Evolutionary conservation across 1,139 yeast genomes (phyloP), one percentile per base, ranked within the genome.

Genomic region (Nakaseomyces kungkrabaensis): DNA sequence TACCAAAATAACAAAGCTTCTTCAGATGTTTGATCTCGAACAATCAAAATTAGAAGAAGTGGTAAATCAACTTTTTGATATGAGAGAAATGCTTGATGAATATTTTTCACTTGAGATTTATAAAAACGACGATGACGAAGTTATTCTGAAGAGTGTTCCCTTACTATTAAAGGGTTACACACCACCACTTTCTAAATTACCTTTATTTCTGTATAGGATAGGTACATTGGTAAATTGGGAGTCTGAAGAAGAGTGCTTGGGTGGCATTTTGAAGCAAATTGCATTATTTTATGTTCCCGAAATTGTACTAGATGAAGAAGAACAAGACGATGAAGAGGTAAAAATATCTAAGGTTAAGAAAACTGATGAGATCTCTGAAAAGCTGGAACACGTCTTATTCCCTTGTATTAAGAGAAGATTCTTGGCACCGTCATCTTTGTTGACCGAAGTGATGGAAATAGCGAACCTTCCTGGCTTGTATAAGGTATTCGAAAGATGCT

Each of bases 381-480:
- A 55, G 0, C 58, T 90, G 49, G 92, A 85, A 56, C 72, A 78
- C 53, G 63, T 72, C 0, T 57, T 89, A 1, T 84, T 88, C 58
- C 96, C 96, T 0, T 71, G 77, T 17, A 63, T 87, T 13, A 82
- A 82, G 57, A 72, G 72, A 52, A 70, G 81, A 45, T 77, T 89
- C 36, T 63, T 88, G 22, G 96, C 94, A 0, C 78, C 95, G 0
- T 70, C 70, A 24, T 62, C 61, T 4, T 59, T 89, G 33, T 57
- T 68, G 2, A 63, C 72, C 24, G 82, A 79, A 52, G 79, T 89
- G 5, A 76, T 86, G 2, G 96, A 92, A 64, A 79, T 94, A 42
- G 97, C 98, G 0, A 90, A 85, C 62, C 70, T 94, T 41, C 97
- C 97, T 0, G 96, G 96, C 0, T 69, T 94, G 50, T 94, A 94